These are phyloP conservation scores for Venturia nashicola DNA, from an alignment of 2,329 filamentous ascomycete species.

Conservation along the genomic window DNA sequence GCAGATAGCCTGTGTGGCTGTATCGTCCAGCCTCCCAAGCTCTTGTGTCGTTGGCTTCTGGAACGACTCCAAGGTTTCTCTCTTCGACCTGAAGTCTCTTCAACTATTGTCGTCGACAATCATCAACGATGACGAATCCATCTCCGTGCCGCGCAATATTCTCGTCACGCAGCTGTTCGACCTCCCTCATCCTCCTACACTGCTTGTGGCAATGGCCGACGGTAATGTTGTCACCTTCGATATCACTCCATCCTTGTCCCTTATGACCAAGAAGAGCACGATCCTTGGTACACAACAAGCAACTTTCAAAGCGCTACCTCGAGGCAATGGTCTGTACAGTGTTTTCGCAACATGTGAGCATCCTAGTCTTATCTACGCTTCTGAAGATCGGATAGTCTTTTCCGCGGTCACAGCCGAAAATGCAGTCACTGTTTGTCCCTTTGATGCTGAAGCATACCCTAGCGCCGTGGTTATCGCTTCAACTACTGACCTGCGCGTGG, in stretches of 20 bases:
- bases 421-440: slow-evolving; percentile 67
- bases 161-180: slow-evolving; percentile 65
- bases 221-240: slow-evolving; percentile 80
- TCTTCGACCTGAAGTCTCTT: slow-evolving; percentile 58
- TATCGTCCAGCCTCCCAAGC: slow-evolving; percentile 49
- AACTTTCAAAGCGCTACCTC: slow-evolving; percentile 65
- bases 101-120: slow-evolving; percentile 45
- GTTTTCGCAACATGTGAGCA: slow-evolving; percentile 93
- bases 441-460: slow-evolving; percentile 72
- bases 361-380: slow-evolving; percentile 82
- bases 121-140: slow-evolving; percentile 12
- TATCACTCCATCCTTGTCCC: slow-evolving; percentile 46
- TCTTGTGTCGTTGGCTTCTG: slow-evolving; percentile 80
- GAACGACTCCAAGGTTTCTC: slow-evolving; percentile 64
- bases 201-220: slow-evolving; percentile 86
- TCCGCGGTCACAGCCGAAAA: slow-evolving; percentile 87
- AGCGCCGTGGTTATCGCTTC: slow-evolving; percentile 73
- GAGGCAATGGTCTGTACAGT: slow-evolving; percentile 52
- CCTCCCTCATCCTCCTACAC: slow-evolving; percentile 48
- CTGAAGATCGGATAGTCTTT: slow-evolving; percentile 78
- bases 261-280: slow-evolving; percentile 68
- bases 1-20: slow-evolving; percentile 75
- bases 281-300: slow-evolving; percentile 79
- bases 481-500: slow-evolving; percentile 62
- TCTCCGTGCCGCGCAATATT: slow-evolving; percentile 70